Evolutionary conservation across 2,329 filamentous ascomycete genomes (phyloP), one percentile per base, ranked within the genome.

Genomic region (Fusarium nygamai): DNA sequence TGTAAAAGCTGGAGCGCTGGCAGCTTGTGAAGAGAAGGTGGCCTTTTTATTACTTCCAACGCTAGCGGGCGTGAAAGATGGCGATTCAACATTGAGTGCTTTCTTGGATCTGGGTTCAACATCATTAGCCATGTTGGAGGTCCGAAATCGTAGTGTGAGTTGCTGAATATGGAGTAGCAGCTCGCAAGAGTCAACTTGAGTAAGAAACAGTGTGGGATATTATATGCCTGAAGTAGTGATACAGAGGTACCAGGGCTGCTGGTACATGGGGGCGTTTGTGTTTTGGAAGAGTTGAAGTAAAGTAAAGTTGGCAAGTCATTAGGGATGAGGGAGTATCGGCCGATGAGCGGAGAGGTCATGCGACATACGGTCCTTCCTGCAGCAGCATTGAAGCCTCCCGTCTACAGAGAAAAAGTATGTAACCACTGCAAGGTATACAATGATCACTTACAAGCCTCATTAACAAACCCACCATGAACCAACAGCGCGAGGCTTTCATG

Each of bases 41-140:
- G 92, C 88, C 78, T 93, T 93, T 83, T 94, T 94, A 31, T 94
- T 94, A 31, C 84, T 80, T 3, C 85, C 83, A 48, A 87, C 77
- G 67, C 82, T 85, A 20, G 89, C 86, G 11, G 96, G 96, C 1
- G 94, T 98, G 82, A 99, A 99, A 54, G 96, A 94, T 19, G 96
- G 96, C 14, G 96, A 98, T 79, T 98, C 96, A 80, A 98, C 96
- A 82, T 97, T 99, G 76, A 99, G 88, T 34, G 92, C 87, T 83
- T 95, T 96, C 83, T 94, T 94, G 31, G 86, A 80, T 68, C 86
- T 88, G 38, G 39, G 20, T 20, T 39, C 22, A 19, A 58, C 41
- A 13, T 60, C 33, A 70, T 79, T 61, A 79, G 77, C 59, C 64
- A 63, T 63, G 34, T 34, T 65, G 43, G 53, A 27, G 20, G 38